Conservation (phyloP, 2,329 filamentous ascomycete species). For the Plectosphaerella cucumerina region DNA sequence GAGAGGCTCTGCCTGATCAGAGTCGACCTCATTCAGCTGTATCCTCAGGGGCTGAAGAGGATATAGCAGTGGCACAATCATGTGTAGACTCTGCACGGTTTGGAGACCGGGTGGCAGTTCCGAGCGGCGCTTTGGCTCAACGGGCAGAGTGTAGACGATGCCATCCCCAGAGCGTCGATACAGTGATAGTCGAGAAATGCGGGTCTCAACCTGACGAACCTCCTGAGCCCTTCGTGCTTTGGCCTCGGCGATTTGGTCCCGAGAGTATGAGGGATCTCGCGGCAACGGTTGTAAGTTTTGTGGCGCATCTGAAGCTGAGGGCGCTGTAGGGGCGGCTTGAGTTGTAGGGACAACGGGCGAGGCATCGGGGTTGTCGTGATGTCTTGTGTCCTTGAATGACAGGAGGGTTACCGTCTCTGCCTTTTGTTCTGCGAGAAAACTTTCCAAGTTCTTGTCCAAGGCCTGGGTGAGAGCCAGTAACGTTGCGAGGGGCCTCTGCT, state of each 20-base stretch:
- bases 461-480: slow-evolving; percentile 64
- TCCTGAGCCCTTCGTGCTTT: slow-evolving; percentile 61
- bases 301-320: neutral
- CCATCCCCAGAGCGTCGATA: slow-evolving; percentile 70
- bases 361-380: slow-evolving; percentile 24
- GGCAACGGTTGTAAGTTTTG: slow-evolving; percentile 29
- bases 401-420: slow-evolving; percentile 69
- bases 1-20: slow-evolving; percentile 55
- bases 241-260: slow-evolving; percentile 58
- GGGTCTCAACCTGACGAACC: slow-evolving; percentile 68
- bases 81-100: slow-evolving; percentile 57
- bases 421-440: slow-evolving; percentile 64
- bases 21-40: slow-evolving; percentile 59
- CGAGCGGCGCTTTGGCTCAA: slow-evolving; percentile 59
- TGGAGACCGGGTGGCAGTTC: slow-evolving; percentile 60
- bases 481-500: slow-evolving; percentile 50
- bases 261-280: slow-evolving; percentile 44
- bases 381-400: slow-evolving; percentile 50
- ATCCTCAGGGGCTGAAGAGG: slow-evolving; percentile 65
- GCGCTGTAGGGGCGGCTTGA: slow-evolving; percentile 11
- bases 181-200: slow-evolving; percentile 62
- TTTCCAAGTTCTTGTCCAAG: slow-evolving; percentile 69
- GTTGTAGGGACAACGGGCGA: neutral
- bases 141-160: slow-evolving; percentile 63
- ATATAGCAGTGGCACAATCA: slow-evolving; percentile 69